Conservation (phyloP, 2,329 filamentous ascomycete species). For the Colletotrichum abscissum region DNA sequence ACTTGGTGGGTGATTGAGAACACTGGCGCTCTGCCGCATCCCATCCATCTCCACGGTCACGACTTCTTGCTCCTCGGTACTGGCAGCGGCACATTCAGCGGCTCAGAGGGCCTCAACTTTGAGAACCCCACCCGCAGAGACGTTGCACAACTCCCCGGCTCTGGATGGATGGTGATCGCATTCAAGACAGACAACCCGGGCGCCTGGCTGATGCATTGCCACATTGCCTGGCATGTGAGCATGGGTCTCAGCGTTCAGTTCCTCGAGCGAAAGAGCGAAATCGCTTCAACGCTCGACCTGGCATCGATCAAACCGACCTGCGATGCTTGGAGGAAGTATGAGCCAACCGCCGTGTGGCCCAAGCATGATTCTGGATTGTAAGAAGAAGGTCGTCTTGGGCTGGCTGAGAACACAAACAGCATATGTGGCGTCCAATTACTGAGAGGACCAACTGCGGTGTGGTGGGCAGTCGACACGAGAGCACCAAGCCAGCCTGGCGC, state of each 20-base stretch:
- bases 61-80: slow-evolving; percentile 47
- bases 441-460: neutral
- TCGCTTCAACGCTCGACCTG: slow-evolving; percentile 30
- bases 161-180: slow-evolving; percentile 58
- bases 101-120: slow-evolving; percentile 41
- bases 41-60: slow-evolving; percentile 62
- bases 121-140: slow-evolving; percentile 59
- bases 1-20: slow-evolving; percentile 47
- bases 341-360: slow-evolving; percentile 24
- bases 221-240: slow-evolving; percentile 61
- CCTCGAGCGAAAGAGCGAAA: slow-evolving; percentile 48
- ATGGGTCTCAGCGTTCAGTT: slow-evolving; percentile 64
- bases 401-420: slow-evolving; percentile 10
- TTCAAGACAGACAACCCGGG: slow-evolving; percentile 63
- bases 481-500: slow-evolving; percentile 8
- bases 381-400: neutral
- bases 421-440: neutral
- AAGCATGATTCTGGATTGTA: slow-evolving; percentile 38
- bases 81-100: slow-evolving; percentile 35
- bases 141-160: slow-evolving; percentile 53
- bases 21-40: slow-evolving; percentile 48
- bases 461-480: slow-evolving; percentile 12
- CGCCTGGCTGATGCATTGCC: slow-evolving; percentile 58
- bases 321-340: slow-evolving; percentile 36
- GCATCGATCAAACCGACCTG: slow-evolving; percentile 34